phyloP scores from a whole-genome alignment of 352 stramenopile genomes.

The Pythium brassicae region DNA sequence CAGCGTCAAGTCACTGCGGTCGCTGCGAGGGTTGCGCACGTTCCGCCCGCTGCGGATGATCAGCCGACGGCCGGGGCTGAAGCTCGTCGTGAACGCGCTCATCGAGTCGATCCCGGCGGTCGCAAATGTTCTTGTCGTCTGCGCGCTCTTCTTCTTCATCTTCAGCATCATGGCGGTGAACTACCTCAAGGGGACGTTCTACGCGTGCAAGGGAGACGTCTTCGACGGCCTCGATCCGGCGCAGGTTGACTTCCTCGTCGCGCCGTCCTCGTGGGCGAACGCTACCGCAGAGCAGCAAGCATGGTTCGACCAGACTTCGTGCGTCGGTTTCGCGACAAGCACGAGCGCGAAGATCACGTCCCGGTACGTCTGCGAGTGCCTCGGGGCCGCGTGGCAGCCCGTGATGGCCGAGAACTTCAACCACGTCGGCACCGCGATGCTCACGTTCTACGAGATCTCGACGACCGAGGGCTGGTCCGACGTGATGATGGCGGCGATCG shows the following conservation, averaged over 20 bases:
- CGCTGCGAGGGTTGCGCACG: conserved; percentile 77
- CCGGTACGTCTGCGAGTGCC: conserved; percentile 67
- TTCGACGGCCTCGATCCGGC: conserved; percentile 37
- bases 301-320: conserved; percentile 55
- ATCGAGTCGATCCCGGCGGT: conserved; percentile 88
- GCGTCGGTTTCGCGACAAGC: conserved; percentile 25
- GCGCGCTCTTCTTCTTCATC: conserved; percentile 91
- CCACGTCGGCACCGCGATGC: conserved; percentile 76
- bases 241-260: conserved; percentile 43
- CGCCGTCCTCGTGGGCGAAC: conserved; percentile 30
- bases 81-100: conserved; percentile 89
- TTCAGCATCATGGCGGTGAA: conserved; percentile 95
- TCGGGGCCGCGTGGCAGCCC: conserved; percentile 33
- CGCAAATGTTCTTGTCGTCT: conserved; percentile 89
- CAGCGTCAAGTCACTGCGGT: conserved; percentile 74
- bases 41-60: conserved; percentile 91
- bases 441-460: conserved; percentile 92
- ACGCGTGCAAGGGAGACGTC: conserved; percentile 64
- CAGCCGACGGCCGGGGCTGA: conserved; percentile 76
- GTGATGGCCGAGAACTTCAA: conserved; percentile 81
- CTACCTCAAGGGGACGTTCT: conserved; percentile 91
- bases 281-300: conserved; percentile 26
- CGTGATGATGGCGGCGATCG: conserved; percentile 90
- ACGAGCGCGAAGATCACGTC: conserved; percentile 39
- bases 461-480: conserved; percentile 91